Percentiles rank a stretch among this genome's conserved stretches.
phyloP scores from a whole-genome alignment of 306 rosid genomes.

The Vachellia collinsii region DNA sequence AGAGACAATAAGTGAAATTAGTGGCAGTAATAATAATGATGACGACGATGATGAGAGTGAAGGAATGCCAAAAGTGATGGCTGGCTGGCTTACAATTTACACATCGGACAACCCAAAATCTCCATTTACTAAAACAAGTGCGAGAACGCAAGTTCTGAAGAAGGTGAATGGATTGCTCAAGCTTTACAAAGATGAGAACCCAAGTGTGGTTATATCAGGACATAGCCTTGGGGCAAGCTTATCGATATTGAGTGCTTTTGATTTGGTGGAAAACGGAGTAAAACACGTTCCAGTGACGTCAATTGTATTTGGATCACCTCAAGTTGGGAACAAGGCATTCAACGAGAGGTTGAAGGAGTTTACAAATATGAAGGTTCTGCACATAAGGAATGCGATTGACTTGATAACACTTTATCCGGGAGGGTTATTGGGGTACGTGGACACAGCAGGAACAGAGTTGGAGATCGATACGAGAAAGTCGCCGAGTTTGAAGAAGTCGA shows the following conservation, averaged over 20 bases:
- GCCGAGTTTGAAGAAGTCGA: constrained; percentile 58
- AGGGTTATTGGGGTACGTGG: constrained; percentile 41
- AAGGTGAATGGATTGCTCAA: constrained; percentile 38
- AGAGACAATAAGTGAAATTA: constrained; percentile 6
- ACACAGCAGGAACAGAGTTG: constrained; percentile 45
- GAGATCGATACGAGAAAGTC: constrained; percentile 49
- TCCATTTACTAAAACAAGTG: constrained; percentile 52
- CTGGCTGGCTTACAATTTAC: constrained; percentile 74
- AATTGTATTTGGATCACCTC: constrained; percentile 56
- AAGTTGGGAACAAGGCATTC: constrained; percentile 54
- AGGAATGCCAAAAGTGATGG: constrained; percentile 54
- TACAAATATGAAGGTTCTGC: constrained; percentile 49
- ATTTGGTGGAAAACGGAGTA: constrained; percentile 15
- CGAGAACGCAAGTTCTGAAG: constrained; percentile 46
- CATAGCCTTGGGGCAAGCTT: constrained; percentile 24
- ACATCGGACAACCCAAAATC: constrained; percentile 51
- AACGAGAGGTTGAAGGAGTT: constrained; percentile 35
- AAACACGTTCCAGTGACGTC: constrained; percentile 1
- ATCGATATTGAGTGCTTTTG: constrained; percentile 14
- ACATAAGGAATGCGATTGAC: constrained; percentile 55
- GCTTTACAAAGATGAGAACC: not conserved
- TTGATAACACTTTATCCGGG: constrained; percentile 53
- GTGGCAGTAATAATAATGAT: constrained; percentile 11
- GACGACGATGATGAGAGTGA: constrained; percentile 11
- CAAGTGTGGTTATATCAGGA: not conserved